A percentile compares a stretch with the other conserved stretches of the same genome.
phyloP scores from a whole-genome alignment of 495 filamentous ascomycete species.

The Penicillium subrubescens region DNA sequence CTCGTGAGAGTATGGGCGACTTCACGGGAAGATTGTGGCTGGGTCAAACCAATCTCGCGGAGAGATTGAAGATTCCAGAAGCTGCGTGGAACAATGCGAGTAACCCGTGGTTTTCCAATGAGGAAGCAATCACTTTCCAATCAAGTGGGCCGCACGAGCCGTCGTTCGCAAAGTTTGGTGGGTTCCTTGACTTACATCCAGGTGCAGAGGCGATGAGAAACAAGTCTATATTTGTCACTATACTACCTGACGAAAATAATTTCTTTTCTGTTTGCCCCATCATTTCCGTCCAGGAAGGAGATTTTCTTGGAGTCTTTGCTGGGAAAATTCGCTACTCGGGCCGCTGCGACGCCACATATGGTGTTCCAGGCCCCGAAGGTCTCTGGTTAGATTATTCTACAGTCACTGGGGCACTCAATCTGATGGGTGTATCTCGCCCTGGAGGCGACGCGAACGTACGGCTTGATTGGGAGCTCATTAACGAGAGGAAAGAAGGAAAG shows the following conservation, averaged over 20 bases:
- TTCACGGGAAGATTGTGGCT: neutral
- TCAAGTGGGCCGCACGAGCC: neutral
- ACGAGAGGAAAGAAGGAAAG: conserved; percentile 14
- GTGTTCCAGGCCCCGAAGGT: conserved; percentile 20
- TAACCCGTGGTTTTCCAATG: neutral
- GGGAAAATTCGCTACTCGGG: conserved; percentile 22
- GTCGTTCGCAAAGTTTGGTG: neutral
- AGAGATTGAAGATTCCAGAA: neutral
- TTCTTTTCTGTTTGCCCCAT: conserved; percentile 17
- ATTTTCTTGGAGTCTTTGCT: conserved; percentile 18
- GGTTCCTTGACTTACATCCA: neutral
- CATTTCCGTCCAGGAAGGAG: conserved; percentile 15
- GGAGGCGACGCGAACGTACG: conserved; percentile 21
- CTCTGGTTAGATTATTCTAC: conserved; percentile 32
- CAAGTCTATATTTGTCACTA: conserved; percentile 1
- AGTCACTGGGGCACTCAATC: conserved; percentile 28
- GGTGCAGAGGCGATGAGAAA: neutral
- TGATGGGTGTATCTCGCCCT: conserved; percentile 25
- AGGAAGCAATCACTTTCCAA: neutral
- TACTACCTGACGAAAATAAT: conserved; percentile 13
- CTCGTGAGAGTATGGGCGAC: neutral
- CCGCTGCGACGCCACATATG: conserved; percentile 7
- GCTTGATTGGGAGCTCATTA: conserved; percentile 20
- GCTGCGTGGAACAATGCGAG: neutral
- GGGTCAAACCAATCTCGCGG: neutral